These are phyloP conservation scores for Entoloma clypeatum DNA, from an alignment of 1,284 basidiomycete genomes.

Conservation along the genomic window DNA sequence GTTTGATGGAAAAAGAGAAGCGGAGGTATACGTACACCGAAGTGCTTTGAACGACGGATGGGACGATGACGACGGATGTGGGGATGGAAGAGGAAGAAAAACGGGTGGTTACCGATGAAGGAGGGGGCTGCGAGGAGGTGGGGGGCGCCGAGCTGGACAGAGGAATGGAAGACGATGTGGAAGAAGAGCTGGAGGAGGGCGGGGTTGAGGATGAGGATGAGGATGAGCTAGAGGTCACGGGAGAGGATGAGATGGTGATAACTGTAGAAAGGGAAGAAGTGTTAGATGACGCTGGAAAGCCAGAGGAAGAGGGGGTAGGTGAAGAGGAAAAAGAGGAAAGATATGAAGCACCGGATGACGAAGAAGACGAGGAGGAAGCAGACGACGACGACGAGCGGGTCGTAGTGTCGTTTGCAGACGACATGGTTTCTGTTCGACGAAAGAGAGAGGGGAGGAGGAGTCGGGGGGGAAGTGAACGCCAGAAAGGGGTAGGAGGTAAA, in stretches of 20 bases:
- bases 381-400: conserved; percentile 10
- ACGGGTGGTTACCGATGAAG: conserved; percentile 10
- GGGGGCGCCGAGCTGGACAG: conserved; percentile 7
- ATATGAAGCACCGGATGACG: conserved; percentile 12
- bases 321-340: conserved; percentile 7
- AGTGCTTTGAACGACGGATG: conserved; percentile 8
- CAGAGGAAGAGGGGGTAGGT: not conserved
- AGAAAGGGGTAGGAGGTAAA: conserved; percentile 6
- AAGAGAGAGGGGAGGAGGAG: not conserved
- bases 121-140: conserved; percentile 3
- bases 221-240: conserved; percentile 5
- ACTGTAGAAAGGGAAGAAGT: too few relatives aligned
- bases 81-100: not conserved
- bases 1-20: conserved; percentile 5
- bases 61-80: conserved; percentile 3
- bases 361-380: conserved; percentile 22
- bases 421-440: too few relatives aligned
- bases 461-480: not conserved
- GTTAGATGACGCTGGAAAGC: too few relatives aligned
- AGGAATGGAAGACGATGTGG: conserved; percentile 4
- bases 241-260: not conserved
- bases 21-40: conserved; percentile 16
- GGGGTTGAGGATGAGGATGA: conserved; percentile 9
- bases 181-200: conserved; percentile 9
- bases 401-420: not conserved